Conservation (phyloP, 495 filamentous ascomycete species). For the Aspergillus indologenus region DNA sequence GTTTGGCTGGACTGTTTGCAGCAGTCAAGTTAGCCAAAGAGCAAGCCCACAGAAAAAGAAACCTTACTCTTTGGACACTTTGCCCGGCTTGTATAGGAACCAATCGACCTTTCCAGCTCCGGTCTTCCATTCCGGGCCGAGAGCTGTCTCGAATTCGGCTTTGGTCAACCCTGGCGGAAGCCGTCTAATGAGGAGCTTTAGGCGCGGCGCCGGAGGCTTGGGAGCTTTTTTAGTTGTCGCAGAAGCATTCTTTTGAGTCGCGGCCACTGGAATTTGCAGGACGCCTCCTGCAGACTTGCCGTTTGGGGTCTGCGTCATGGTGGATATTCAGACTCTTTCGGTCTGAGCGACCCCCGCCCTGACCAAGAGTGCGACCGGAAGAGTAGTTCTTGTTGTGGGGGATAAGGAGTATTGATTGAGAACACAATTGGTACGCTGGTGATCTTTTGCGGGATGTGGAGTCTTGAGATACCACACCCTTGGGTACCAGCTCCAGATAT, state of each 20-base stretch:
- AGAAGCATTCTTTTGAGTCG: conserved; percentile 56
- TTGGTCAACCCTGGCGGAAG: conserved; percentile 84
- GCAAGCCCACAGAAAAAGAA: conserved; percentile 18
- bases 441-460: background rate
- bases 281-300: conserved; percentile 53
- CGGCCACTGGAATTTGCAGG: conserved; percentile 55
- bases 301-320: conserved; percentile 36
- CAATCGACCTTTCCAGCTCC: conserved; percentile 81
- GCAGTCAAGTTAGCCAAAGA: background rate
- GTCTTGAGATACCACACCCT: background rate
- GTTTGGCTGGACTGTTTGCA: conserved; percentile 63
- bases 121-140: conserved; percentile 82
- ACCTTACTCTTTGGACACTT: conserved; percentile 78
- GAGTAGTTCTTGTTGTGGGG: too few relatives aligned
- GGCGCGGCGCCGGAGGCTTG: conserved; percentile 60
- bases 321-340: background rate
- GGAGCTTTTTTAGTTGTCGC: conserved; percentile 40
- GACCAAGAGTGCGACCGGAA: conserved; percentile 1
- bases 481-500: background rate
- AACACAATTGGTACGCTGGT: background rate
- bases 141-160: conserved; percentile 64
- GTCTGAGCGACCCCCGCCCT: conserved; percentile 3
- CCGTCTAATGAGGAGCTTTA: conserved; percentile 83
- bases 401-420: background rate
- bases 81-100: conserved; percentile 73